These are phyloP conservation scores for Capsicum baccatum DNA, from an alignment of 257 asterid genomes.

Conservation along the genomic window DNA sequence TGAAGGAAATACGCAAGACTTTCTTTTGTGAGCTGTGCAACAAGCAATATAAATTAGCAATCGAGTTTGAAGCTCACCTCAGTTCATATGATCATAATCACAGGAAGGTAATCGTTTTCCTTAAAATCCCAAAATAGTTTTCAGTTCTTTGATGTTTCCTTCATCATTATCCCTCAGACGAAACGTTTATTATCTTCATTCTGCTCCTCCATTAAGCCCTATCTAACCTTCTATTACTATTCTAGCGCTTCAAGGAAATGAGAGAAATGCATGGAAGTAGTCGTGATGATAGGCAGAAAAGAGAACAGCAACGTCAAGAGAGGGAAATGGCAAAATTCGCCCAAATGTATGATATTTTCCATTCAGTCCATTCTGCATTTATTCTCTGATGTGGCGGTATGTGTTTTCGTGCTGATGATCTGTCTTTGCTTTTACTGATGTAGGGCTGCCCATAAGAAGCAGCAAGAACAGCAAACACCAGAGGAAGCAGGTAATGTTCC, in stretches of 20 bases:
- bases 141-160: conserved; percentile 21
- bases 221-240: conserved; percentile 24
- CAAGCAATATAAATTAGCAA: conserved; percentile 97
- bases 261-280: conserved; percentile 98
- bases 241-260: conserved; percentile 97
- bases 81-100: conserved; percentile 99
- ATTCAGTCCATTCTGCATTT: conserved; percentile 7
- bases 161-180: conserved; percentile 29
- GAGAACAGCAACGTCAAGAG: conserved; percentile 93
- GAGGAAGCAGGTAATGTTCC: conserved; percentile 54
- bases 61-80: conserved; percentile 95
- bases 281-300: conserved; percentile 95
- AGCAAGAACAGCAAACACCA: conserved; percentile 60
- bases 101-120: conserved; percentile 65
- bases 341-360: conserved; percentile 61
- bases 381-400: background rate
- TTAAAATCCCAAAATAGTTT: conserved; percentile 19
- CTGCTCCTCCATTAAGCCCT: background rate
- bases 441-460: conserved; percentile 89
- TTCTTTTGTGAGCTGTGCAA: conserved; percentile 98
- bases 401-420: background rate
- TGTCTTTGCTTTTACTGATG: conserved; percentile 8
- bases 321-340: conserved; percentile 89
- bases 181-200: conserved; percentile 16
- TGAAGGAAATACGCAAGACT: conserved; percentile 93